phyloP scores from a whole-genome alignment of 176 grass and related monocot genomes.

The Eragrostis nindensis region DNA sequence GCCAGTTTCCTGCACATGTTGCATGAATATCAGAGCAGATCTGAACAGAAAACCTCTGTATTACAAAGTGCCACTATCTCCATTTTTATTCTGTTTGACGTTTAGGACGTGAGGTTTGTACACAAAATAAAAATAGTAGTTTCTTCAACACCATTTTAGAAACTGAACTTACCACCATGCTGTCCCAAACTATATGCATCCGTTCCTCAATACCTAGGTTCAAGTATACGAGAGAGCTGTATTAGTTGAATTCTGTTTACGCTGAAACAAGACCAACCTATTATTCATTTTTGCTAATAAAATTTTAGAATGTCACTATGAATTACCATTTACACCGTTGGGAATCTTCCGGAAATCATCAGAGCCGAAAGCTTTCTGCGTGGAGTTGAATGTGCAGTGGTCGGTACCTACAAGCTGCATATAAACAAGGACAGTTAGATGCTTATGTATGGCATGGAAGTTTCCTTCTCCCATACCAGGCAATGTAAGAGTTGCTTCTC shows the following conservation, averaged over 20 bases:
- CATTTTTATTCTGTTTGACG: background rate
- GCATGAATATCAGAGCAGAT: slow-evolving; percentile 36
- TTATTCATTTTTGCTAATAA: background rate
- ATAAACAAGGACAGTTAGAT: slow-evolving; percentile 25
- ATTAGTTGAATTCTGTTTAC: background rate
- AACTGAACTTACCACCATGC: slow-evolving; percentile 87
- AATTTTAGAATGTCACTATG: slow-evolving; percentile 15
- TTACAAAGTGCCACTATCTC: slow-evolving; percentile 8
- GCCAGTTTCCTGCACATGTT: slow-evolving; percentile 68
- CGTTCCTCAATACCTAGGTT: slow-evolving; percentile 88
- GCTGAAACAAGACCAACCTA: background rate
- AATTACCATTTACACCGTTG: slow-evolving; percentile 91
- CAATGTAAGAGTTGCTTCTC: background rate
- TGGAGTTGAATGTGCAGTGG: slow-evolving; percentile 94
- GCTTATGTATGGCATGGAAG: slow-evolving; percentile 4
- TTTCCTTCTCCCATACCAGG: slow-evolving; percentile 1
- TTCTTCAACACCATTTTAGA: too few relatives aligned
- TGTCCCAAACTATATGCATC: slow-evolving; percentile 97
- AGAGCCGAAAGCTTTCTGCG: slow-evolving; percentile 88
- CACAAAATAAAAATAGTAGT: background rate
- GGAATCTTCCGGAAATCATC: slow-evolving; percentile 96
- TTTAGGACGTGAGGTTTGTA: background rate
- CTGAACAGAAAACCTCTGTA: slow-evolving; percentile 18
- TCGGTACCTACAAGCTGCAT: slow-evolving; percentile 98
- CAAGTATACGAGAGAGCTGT: slow-evolving; percentile 24